These are phyloP conservation scores for Chrysophaeum taylorii DNA, from an alignment of 352 stramenopile genomes.

Conservation along the genomic window DNA sequence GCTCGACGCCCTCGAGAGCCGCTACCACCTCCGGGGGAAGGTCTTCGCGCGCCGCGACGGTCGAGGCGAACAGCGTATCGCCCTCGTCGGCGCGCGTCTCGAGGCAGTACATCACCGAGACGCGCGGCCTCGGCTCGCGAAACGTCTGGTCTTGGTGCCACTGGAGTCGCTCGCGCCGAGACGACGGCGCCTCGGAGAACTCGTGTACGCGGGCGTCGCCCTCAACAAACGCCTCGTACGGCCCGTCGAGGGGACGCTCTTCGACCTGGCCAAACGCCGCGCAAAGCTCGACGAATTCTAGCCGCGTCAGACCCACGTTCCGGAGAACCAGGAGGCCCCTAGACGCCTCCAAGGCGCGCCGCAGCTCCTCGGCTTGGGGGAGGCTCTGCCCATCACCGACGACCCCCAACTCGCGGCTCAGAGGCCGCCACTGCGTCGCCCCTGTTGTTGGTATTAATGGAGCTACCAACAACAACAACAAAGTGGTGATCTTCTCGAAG, in stretches of 20 bases:
- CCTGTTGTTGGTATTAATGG: too few species aligned
- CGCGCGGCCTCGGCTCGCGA: background rate
- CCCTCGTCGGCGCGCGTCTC: background rate
- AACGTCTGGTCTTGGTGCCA: constrained; percentile 9
- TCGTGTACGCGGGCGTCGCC: background rate
- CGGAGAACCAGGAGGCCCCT: background rate
- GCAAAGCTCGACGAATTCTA: background rate
- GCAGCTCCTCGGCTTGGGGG: background rate
- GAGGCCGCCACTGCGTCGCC: too few species aligned
- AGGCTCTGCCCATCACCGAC: too few species aligned
- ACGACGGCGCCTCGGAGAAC: background rate
- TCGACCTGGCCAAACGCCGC: background rate
- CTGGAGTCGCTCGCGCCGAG: background rate
- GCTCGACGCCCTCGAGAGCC: background rate
- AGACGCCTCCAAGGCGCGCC: background rate
- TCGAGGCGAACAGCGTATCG: background rate
- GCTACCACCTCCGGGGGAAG: background rate
- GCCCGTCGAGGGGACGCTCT: background rate
- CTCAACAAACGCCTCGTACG: background rate
- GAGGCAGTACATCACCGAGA: constrained; percentile 1
- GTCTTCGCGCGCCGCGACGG: background rate
- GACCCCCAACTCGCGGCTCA: too few species aligned
- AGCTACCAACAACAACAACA: too few species aligned
- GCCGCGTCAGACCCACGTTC: background rate
- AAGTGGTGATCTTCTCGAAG: too few species aligned